Base-by-base conservation (phyloP, 108 stramenopile species). In the Cyclotella cryptica region DNA sequence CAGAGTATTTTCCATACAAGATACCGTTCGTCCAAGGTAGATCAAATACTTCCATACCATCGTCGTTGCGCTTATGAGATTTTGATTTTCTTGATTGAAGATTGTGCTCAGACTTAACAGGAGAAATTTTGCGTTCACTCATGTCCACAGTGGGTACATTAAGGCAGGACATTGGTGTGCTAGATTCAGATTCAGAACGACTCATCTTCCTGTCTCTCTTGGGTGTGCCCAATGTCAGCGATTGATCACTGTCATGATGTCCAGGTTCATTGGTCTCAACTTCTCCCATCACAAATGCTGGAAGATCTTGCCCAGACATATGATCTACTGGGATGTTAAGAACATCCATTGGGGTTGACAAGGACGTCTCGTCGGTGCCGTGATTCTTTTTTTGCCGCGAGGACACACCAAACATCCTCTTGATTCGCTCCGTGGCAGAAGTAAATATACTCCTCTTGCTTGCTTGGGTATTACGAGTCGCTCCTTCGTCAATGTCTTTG, bases 1-100 rank as follows among this genome's bases (percentile, higher is more conserved):
- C 69, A 8, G 69, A 70, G 42, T 70, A 70, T 41, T 55, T 41
- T 0, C 69, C 69, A 21, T 12, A 30, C 29, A 61, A 2, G 4
- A 30, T 39, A 12, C 30, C 30, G 35, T 61, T 30, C 11, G 29
- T 61, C 60, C 60, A 61, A 17, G 0, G 60, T 30, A 61, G 29
- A 61, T 61, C 60, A 35, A 39, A 61, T 1, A 61, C 60, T n/a
- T 61, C 60, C 14, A 29, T 21, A 1, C 60, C 60, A 39, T 61
- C 35, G n/a, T n/a, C 15, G 2, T n/a, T n/a, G 3, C 1, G 13
- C 7, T 15, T n/a, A 29, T 61, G 29, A 35, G 29, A 35, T 30
- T 39, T 39, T 15, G 29, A 39, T 2, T 14, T 17, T 1, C 11
- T 39, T 30, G 29, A 39, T 21, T 61, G 29, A 13, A 15, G 60